Base-by-base conservation (phyloP, 257 asterid species). In the Solanum boliviense region DNA sequence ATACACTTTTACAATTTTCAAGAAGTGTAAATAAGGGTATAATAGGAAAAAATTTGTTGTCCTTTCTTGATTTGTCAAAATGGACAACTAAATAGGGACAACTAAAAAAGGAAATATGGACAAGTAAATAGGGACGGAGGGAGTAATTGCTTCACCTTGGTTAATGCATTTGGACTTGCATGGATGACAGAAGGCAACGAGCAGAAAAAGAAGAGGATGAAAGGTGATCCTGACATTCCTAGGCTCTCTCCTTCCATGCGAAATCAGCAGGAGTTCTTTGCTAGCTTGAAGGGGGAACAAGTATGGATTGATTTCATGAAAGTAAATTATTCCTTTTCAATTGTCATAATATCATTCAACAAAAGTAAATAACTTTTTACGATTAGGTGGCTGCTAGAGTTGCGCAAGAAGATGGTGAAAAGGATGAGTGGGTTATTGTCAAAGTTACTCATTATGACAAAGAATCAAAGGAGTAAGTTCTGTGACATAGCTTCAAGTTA, bases 341-440 rank as follows among this genome's bases (percentile, higher is more conserved):
- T 58, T 86, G 25, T 74, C 65, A 34, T 13, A 11, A 81, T 9
- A 27, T 46, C 41, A 2, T 81, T 48, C 84, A 62, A 62, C 71
- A 4, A 62, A 62, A 62, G 31, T 62, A 62, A 62, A 62, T 62
- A 62, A n/a, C 41, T 48, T 46, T 81, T 48, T 71, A 86, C 8
- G 25, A 84, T 86, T 91, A 96, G 99, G 99, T 97, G 82, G 99
- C 99, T 73, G 99, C 99, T 84, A 95, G 95, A 93, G 96, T 97
- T 88, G 92, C 91, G 76, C 98, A 92, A 91, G 99, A 94, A 88
- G 98, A 94, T 86, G 93, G 95, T 34, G 98, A 94, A 78, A 97
- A 97, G 89, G 98, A 97, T 86, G 99, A 96, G 90, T 97, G 99
- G 99, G 90, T 97, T 87, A 96, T 97, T 86, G 99, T 96, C 88